Base-by-base conservation (phyloP, 495 filamentous ascomycete genomes). In the Polyplosphaeria fusca region DNA sequence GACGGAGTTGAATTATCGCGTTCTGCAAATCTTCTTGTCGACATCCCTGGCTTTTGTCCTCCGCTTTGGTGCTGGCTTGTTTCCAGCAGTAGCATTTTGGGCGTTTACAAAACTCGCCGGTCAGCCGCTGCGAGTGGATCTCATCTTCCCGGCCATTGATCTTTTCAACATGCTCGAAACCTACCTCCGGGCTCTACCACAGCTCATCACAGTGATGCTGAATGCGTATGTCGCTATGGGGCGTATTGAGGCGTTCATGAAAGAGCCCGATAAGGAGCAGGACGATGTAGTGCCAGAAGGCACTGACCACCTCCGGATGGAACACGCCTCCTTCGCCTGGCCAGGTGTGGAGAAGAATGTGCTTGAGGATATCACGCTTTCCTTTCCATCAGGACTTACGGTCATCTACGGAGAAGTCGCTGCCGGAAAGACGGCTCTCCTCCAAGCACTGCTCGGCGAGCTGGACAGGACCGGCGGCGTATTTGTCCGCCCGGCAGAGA, bases 201-300 rank as follows among this genome's bases (percentile, higher is more conserved):
- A 76, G 20, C 68, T 92, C 19, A 82, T 91, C 32, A 87, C 85
- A 3, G 76, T 81, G 0, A 68, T 91, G 19, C 75, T 91, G 49
- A 89, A 91, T 64, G 85, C 88, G 0, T 81, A 78, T 32, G 83
- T 94, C 55, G 82, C 88, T 3, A 78, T 92, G 59, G 80, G 74
- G n/a, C 81, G 89, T 58, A 85, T 94, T 42, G 86, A 93, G 61
- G 78, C 79, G 18, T 94, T 91, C 71, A 91, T 94, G 88, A 67
- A 73, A 2, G 89, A 94, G 69, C 87, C 87, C 1, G 81, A 94
- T 67, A 91, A 88, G 67, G 80, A 81, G 37, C 70, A 71, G 22
- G 46, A 48, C 23, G 70, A 73, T 3, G 67, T 69, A 26, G 61
- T 56, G 41, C 59, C 61, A 52, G 47, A 51, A 20, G 58, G 52